Base-by-base conservation (phyloP, 2,329 filamentous ascomycete genomes). In the Harringtonia aguacate region DNA sequence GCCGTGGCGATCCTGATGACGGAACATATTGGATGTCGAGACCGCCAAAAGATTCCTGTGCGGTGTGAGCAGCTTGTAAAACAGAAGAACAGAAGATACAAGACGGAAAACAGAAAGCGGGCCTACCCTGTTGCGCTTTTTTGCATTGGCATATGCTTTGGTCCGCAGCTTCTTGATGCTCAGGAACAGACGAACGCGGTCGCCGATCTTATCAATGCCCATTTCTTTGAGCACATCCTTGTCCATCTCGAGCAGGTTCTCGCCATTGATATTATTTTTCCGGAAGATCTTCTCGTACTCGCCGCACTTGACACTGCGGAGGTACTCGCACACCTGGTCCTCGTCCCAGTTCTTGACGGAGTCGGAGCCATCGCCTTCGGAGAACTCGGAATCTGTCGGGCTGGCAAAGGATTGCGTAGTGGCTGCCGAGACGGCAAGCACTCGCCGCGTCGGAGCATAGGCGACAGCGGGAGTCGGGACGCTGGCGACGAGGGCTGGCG, bases 191-290 rank as follows among this genome's bases (percentile, higher is more conserved):
- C 90, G 85, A 30, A 98, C 90, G 43, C 92, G 81, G 62, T 98
- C 92, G 51, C 92, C 92, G 52, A 98, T 86, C 65, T 97, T 98
- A 54, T 95, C 94, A 54, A 98, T 90, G 36, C 92, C 92, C 79
- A 98, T 94, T 62, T 98, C 92, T 63, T 95, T 94, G 50, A 98
- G 73, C 34, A 94, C 87, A 45, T 88, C 83, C 69, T 95, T 94
- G 64, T 98, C 92, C 73, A 95, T 90, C 65, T 98, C 92, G 54
- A 98, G 74, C 36, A 98, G 71, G 59, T 94, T 95, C 66, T 95
- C 88, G 56, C 92, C 92, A 59, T 92, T 98, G 69, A 98, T 95
- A 63, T 97, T 86, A 62, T 98, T 95, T 59, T 81, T 81, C 65
- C 85, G 66, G 64, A 95, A 55, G 22, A 95, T 65, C 57, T 85